These are phyloP conservation scores for Fusarium sp. DNA, from an alignment of 2,329 filamentous ascomycete genomes.

Conservation along the genomic window DNA sequence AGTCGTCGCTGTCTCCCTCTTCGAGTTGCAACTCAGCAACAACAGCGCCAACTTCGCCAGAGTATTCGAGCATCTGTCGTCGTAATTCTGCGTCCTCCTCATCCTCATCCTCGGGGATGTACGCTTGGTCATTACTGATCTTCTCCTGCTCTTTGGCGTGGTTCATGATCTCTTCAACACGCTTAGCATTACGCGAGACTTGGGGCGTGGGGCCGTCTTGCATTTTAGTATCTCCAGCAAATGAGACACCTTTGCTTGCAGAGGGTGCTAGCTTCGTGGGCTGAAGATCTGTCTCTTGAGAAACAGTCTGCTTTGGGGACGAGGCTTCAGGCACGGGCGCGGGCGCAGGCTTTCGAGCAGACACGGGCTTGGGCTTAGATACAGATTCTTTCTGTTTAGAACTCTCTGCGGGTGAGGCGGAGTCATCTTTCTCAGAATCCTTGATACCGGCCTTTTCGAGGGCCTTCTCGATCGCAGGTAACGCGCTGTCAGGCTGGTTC, in stretches of 20 bases:
- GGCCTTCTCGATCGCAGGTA: constrained; percentile 76
- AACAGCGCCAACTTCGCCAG: constrained; percentile 89
- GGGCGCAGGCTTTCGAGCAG: not conserved
- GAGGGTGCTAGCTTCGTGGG: constrained; percentile 17
- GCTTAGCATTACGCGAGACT: constrained; percentile 57
- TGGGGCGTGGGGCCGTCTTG: constrained; percentile 53
- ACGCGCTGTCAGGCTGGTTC: constrained; percentile 74
- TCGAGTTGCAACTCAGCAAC: constrained; percentile 93
- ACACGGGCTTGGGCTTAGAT: not conserved
- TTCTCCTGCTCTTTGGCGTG: constrained; percentile 67
- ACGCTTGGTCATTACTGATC: constrained; percentile 56
- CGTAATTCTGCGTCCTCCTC: constrained; percentile 83
- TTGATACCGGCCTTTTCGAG: constrained; percentile 81
- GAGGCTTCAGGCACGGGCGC: not conserved
- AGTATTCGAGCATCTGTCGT: constrained; percentile 90
- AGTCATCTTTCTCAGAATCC: constrained; percentile 51
- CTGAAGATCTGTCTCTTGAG: constrained; percentile 2
- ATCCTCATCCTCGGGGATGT: constrained; percentile 80
- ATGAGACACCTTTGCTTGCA: constrained; percentile 70
- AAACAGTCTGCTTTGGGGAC: not conserved
- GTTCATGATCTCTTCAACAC: constrained; percentile 68
- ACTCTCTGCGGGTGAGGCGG: constrained; percentile 9
- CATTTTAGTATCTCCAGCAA: constrained; percentile 69
- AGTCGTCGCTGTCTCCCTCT: constrained; percentile 69
- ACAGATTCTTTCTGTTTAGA: not conserved